These are phyloP conservation scores for Rhodomyrtus tomentosa DNA, from an alignment of 345 rosid species.

Conservation along the genomic window DNA sequence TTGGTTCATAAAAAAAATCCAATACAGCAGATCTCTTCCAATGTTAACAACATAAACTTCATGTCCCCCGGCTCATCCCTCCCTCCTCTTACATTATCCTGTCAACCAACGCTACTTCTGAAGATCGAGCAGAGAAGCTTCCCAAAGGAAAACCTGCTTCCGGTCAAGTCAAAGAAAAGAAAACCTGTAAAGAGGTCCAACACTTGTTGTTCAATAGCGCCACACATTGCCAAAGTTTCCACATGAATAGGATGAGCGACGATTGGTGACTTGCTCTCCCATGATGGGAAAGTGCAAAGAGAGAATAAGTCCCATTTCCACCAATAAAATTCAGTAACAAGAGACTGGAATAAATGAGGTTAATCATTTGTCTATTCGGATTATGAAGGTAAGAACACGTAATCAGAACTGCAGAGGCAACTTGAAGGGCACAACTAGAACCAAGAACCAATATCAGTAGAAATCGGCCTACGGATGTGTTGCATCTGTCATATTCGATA, in stretches of 20 bases:
- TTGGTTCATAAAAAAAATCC: no score
- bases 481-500: background rate
- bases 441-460: background rate
- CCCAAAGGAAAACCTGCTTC: background rate
- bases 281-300: slow-evolving; percentile 27
- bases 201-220: slow-evolving; percentile 92
- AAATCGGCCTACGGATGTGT: background rate
- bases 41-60: no score
- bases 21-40: no score
- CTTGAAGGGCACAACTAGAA: background rate
- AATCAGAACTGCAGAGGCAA: background rate
- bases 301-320: background rate
- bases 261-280: slow-evolving; percentile 95
- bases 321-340: background rate
- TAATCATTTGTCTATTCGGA: background rate
- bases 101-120: no score
- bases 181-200: slow-evolving; percentile 67
- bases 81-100: no score
- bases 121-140: no score
- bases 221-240: slow-evolving; percentile 82
- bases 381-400: background rate
- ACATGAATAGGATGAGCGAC: slow-evolving; percentile 77
- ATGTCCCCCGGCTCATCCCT: no score
- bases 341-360: background rate
- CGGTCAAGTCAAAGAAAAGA: background rate